Evolutionary conservation across 768 basidiomycete genomes (phyloP).

Genomic region (Termitomyces sp.): DNA sequence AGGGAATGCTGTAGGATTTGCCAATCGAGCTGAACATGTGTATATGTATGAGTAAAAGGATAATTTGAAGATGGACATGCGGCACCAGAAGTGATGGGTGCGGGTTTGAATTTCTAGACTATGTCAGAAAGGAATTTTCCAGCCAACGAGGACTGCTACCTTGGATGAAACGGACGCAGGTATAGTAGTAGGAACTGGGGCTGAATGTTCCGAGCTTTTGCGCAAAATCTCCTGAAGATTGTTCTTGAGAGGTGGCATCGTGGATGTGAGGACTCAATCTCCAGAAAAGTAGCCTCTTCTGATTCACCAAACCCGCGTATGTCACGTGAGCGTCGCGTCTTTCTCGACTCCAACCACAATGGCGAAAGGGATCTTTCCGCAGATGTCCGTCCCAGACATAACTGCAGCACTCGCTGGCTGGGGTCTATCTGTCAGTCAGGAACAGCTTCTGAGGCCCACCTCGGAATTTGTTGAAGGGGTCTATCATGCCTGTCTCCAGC

Average conservation of each 20-base stretch:
- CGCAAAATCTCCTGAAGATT: conserved; percentile 37
- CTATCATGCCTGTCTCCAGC: conserved; percentile 67
- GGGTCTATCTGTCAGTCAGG: conserved; percentile 60
- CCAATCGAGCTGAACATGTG: conserved; percentile 19
- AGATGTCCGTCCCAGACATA: conserved; percentile 61
- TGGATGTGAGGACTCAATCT: neutral
- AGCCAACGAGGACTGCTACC: conserved; percentile 8
- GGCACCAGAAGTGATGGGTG: conserved; percentile 16
- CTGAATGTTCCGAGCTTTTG: conserved; percentile 13
- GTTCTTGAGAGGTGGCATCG: conserved; percentile 25
- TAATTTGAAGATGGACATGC: neutral
- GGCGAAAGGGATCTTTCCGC: conserved; percentile 55
- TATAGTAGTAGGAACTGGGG: neutral
- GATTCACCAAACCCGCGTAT: neutral
- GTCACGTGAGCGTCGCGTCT: conserved; percentile 2
- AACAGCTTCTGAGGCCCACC: conserved; percentile 64
- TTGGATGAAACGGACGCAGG: conserved; percentile 14
- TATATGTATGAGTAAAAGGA: neutral
- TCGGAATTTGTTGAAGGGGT: conserved; percentile 67
- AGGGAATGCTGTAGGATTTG: conserved; percentile 23
- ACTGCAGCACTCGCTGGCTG: conserved; percentile 60
- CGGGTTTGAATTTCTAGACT: conserved; percentile 14
- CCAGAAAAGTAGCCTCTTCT: neutral
- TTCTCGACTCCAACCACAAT: conserved; percentile 21
- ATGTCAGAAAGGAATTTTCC: neutral